Conservation (phyloP, 2,329 filamentous ascomycete genomes). For the Daldinia sp. region DNA sequence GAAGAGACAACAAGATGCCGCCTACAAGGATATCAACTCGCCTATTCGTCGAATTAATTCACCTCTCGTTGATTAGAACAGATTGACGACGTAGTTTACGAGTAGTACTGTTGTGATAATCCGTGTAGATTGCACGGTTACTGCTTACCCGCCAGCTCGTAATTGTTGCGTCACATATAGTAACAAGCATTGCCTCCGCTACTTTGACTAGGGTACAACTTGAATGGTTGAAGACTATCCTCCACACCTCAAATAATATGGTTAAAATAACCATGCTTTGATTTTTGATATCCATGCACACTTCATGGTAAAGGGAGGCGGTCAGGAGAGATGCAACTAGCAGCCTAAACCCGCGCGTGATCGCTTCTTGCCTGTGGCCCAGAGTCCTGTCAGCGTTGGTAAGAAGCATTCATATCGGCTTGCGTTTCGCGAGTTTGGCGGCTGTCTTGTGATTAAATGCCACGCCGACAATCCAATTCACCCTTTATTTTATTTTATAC, state of each 20-base stretch:
- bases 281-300: conserved; percentile 62
- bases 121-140: neutral
- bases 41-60: no score
- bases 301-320: conserved; percentile 52
- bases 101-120: neutral
- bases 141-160: neutral
- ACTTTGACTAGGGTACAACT: neutral
- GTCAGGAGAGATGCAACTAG: conserved; percentile 36
- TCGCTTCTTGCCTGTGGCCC: conserved; percentile 40
- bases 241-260: no score
- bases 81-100: no score
- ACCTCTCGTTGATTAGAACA: no score
- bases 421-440: conserved; percentile 64
- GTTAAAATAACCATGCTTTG: no score
- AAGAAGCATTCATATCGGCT: conserved; percentile 46
- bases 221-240: no score
- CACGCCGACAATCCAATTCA: conserved; percentile 43
- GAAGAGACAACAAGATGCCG: no score
- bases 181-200: conserved; percentile 3
- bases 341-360: no score
- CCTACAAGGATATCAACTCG: no score
- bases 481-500: conserved; percentile 25
- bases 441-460: conserved; percentile 57
- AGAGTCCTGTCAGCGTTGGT: conserved; percentile 30
- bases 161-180: conserved; percentile 24